These are phyloP conservation scores for Linum tenue DNA, from an alignment of 345 rosid species.

Conservation along the genomic window DNA sequence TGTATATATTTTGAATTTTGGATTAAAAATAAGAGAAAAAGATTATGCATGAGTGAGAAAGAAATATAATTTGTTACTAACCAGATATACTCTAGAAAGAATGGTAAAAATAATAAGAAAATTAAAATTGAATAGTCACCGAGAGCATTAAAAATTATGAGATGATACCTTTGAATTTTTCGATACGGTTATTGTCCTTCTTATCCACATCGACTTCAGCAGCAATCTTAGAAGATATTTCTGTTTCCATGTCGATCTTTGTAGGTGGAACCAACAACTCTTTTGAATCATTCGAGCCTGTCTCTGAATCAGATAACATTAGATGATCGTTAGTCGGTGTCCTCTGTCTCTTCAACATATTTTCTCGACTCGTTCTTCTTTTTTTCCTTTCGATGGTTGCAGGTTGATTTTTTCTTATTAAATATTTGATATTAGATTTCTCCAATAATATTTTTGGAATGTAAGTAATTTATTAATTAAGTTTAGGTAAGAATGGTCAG, in stretches of 20 bases:
- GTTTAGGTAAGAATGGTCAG: too few species aligned
- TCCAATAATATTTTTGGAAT: too few species aligned
- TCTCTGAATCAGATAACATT: background rate
- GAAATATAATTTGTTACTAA: too few species aligned
- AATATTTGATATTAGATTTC: too few species aligned
- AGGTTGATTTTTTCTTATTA: too few species aligned
- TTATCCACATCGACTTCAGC: background rate
- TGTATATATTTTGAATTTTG: too few species aligned
- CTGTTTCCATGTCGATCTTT: too few species aligned
- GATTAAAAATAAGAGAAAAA: too few species aligned
- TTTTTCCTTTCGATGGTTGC: too few species aligned
- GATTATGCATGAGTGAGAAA: too few species aligned
- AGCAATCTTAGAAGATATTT: background rate
- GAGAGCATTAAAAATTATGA: background rate
- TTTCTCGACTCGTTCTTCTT: too few species aligned
- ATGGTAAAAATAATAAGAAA: background rate
- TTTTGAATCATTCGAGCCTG: background rate
- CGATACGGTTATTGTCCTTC: background rate
- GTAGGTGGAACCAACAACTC: background rate
- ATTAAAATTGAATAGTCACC: background rate
- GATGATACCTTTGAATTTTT: background rate
- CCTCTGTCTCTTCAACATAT: background rate
- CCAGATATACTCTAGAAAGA: background rate
- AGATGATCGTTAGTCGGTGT: background rate
- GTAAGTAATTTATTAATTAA: too few species aligned